These are phyloP conservation scores for Rhizoclosmatium globosum DNA, from an alignment of 192 early-diverging fungal genomes.

Conservation along the genomic window DNA sequence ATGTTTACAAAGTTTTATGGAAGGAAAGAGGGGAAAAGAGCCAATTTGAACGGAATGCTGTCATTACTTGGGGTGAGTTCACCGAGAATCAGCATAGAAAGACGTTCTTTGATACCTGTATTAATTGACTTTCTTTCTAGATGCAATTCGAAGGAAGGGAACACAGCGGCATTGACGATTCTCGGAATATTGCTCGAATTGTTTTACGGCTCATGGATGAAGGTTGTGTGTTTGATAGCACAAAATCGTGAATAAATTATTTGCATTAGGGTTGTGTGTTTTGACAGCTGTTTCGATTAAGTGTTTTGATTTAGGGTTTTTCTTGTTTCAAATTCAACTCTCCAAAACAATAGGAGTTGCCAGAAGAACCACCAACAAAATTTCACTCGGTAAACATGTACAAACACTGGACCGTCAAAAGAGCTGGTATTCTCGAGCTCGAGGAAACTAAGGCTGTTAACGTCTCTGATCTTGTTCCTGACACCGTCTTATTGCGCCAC, in stretches of 20 bases:
- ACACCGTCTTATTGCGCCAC: neutral
- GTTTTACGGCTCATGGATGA: slow-evolving; percentile 63
- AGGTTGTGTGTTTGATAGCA: slow-evolving; percentile 46
- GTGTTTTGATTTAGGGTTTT: too few species aligned
- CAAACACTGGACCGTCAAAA: neutral
- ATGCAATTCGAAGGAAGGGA: slow-evolving; percentile 75
- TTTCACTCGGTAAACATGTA: too few species aligned
- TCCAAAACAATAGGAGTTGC: too few species aligned
- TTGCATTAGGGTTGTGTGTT: too few species aligned
- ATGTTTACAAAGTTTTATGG: slow-evolving; percentile 66
- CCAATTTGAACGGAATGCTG: slow-evolving; percentile 76
- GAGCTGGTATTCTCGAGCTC: neutral
- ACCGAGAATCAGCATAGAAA: too few species aligned
- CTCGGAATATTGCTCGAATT: slow-evolving; percentile 79
- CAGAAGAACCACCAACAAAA: too few species aligned
- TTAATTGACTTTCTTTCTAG: too few species aligned
- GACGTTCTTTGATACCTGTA: too few species aligned
- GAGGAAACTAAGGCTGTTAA: neutral
- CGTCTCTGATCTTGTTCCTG: neutral
- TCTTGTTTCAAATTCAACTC: too few species aligned
- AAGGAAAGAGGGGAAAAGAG: slow-evolving; percentile 30
- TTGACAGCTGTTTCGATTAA: too few species aligned
- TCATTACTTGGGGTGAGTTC: slow-evolving; percentile 42
- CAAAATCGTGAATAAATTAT: neutral
- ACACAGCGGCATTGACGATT: slow-evolving; percentile 86